phyloP scores from a whole-genome alignment of 179 eudicot species.

The Silene noctiflora region DNA sequence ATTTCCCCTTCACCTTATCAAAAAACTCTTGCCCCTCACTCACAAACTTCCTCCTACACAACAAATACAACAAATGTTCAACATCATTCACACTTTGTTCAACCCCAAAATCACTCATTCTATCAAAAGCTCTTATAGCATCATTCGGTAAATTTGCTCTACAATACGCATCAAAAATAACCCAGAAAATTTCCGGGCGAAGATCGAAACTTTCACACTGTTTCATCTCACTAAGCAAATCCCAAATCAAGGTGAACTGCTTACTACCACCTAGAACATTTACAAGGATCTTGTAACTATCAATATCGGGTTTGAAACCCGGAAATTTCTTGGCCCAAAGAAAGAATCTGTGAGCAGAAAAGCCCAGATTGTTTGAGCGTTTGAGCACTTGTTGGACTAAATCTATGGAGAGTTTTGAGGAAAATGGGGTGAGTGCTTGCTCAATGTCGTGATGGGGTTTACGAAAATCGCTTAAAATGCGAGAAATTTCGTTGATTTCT shows the following conservation, averaged over 20 bases:
- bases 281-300: conserved; percentile 55
- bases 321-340: conserved; percentile 60
- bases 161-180: conserved; percentile 60
- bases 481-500: conserved; percentile 62
- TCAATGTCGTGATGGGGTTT: conserved; percentile 76
- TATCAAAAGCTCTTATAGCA: conserved; percentile 62
- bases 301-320: conserved; percentile 40
- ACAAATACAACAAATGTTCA: conserved; percentile 54
- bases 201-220: conserved; percentile 34
- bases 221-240: conserved; percentile 58
- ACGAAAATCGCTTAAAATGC: conserved; percentile 70
- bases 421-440: conserved; percentile 53
- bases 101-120: conserved; percentile 71
- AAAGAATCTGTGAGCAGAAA: conserved; percentile 86
- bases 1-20: conserved; percentile 45
- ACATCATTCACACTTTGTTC: conserved; percentile 49
- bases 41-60: conserved; percentile 54
- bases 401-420: conserved; percentile 36
- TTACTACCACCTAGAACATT: conserved; percentile 62
- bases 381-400: conserved; percentile 72
- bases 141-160: conserved; percentile 63
- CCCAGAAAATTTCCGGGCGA: conserved; percentile 54
- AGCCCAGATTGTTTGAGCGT: conserved; percentile 65
- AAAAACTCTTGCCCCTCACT: conserved; percentile 61
- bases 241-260: conserved; percentile 85